Evolutionary conservation across 352 stramenopile genomes (phyloP), one percentile per base, ranked within the genome.

Genomic region (Phytophthora megakarya): DNA sequence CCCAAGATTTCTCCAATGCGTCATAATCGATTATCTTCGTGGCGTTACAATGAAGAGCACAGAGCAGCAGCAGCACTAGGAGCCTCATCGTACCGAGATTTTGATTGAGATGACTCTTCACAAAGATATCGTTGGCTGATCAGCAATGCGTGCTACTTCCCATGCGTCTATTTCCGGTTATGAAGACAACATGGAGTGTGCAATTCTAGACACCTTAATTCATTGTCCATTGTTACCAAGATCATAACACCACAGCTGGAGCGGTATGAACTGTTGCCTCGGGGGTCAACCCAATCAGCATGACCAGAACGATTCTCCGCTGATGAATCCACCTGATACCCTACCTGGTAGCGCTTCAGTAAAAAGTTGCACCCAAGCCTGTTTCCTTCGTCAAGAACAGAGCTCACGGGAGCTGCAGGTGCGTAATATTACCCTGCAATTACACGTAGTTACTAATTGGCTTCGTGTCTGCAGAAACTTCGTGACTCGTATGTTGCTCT

Each of bases 1-100:
- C 80, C 84, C 84, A 93, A 35, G 78, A 65, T 40, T 78, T 81
- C 46, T 91, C 84, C 12, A 93, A 71, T 11, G 78, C 75, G 5
- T 88, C 76, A 43, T 79, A 90, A 54, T 93, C 82, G 50, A 93
- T 88, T 30, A 47, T 39, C 28, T 59, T 72, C 23, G 48, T 25
- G 12, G 25, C 38, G 2, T 23, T 21, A 50, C 32, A 51, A 12
- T 30, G 9, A 45, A 19, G 22, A 38, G 10, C 22, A 68, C 23
- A 13, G 3, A 65, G 35, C 10, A 74, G 48, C 21, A 71, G 30
- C 38, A 64, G 10, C 8, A 42, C 1, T 15, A 54, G 25, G 10
- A 9, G 47, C 44, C 49, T 32, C 48, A 45, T 73, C 38, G 8
- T 35, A 15, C 30, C 4, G n/a, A n/a, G n/a, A n/a, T n/a, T n/a